Evolutionary conservation across 2,329 filamentous ascomycete species (phyloP).

Genomic region (Huntiella bhutanensis): DNA sequence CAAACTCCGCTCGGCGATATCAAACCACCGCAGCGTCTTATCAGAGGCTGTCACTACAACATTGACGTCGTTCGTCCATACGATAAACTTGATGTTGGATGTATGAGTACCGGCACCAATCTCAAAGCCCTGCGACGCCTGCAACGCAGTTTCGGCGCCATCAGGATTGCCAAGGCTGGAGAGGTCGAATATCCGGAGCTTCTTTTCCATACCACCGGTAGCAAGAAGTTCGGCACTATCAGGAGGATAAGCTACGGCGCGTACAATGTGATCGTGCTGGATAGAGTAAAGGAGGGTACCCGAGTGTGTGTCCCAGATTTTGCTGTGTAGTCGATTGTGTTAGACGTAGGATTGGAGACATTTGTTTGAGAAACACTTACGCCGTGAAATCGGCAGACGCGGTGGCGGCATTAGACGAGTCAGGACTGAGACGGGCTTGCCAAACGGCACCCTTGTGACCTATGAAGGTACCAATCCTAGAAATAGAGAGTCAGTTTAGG

Average conservation of each 20-base stretch:
- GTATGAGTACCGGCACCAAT: slow-evolving; percentile 71
- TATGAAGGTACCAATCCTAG: slow-evolving; percentile 93
- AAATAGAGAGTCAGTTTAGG: slow-evolving; percentile 9
- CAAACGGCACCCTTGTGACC: slow-evolving; percentile 97
- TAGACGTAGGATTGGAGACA: slow-evolving; percentile 16
- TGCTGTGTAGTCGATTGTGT: slow-evolving; percentile 31
- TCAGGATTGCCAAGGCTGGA: slow-evolving; percentile 32
- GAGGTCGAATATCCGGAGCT: slow-evolving; percentile 82
- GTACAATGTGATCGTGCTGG: slow-evolving; percentile 86
- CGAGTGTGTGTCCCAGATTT: slow-evolving; percentile 92
- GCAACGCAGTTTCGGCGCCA: slow-evolving; percentile 19
- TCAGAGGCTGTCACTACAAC: slow-evolving; percentile 82
- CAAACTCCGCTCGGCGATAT: slow-evolving; percentile 56
- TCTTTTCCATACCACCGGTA: slow-evolving; percentile 92
- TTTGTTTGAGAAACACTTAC: slow-evolving; percentile 28
- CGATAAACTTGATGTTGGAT: slow-evolving; percentile 85
- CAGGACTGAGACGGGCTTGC: slow-evolving; percentile 79
- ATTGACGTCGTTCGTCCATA: slow-evolving; percentile 80
- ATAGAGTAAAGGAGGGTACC: slow-evolving; percentile 77
- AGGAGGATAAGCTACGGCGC: slow-evolving; percentile 74
- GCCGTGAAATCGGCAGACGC: slow-evolving; percentile 92
- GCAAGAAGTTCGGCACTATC: slow-evolving; percentile 70
- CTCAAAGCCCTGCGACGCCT: slow-evolving; percentile 54
- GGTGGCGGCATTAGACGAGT: slow-evolving; percentile 75
- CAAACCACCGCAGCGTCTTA: slow-evolving; percentile 87